Evolutionary conservation across 1,284 basidiomycete genomes (phyloP), one percentile per base, ranked within the genome.

Genomic region (Rhodotorula sp.): DNA sequence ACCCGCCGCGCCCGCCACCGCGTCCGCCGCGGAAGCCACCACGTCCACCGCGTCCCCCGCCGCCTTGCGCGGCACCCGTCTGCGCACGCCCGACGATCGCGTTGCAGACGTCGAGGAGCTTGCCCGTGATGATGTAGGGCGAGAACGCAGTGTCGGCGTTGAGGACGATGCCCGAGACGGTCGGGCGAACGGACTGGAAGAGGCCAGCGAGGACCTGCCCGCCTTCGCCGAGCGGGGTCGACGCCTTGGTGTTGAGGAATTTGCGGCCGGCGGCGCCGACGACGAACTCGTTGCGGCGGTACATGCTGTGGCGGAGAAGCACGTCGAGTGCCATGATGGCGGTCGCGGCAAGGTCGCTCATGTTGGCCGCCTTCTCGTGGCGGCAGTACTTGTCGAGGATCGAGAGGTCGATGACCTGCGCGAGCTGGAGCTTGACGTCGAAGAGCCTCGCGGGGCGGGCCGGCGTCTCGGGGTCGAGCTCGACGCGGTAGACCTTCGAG

Each of bases 131-230:
- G 67, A 74, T 45, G 65, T 67, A 74, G 5, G 73, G 73, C 27
- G 73, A 71, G 59, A 62, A 69, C 19, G 70, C 73, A 14, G 73
- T 63, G 59, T 74, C 73, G 67, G 71, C 61, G 44, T 74, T 74
- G 64, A 74, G 67, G 45, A 71, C 70, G 46, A 74, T 57, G 7
- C 73, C 70, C 23, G 48, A 42, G n/a, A 46, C 41, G n/a, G 65
- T 65, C 23, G 67, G 66, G 25, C 66, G 55, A 48, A 71, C 53
- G 17, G 63, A 62, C 67, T 71, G 64, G 62, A 71, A 74, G 50
- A 74, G 66, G 16, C 73, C 73, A 3, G 58, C 70, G 54, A 71
- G 64, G 13, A 74, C 57, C 9, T 71, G 64, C 4, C 56, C 70
- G n/a, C 73, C 73, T 10, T 67, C 55, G 7, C 67, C 70, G 55